phyloP scores from a whole-genome alignment of 495 filamentous ascomycete genomes.

The Podospora fimiseda region DNA sequence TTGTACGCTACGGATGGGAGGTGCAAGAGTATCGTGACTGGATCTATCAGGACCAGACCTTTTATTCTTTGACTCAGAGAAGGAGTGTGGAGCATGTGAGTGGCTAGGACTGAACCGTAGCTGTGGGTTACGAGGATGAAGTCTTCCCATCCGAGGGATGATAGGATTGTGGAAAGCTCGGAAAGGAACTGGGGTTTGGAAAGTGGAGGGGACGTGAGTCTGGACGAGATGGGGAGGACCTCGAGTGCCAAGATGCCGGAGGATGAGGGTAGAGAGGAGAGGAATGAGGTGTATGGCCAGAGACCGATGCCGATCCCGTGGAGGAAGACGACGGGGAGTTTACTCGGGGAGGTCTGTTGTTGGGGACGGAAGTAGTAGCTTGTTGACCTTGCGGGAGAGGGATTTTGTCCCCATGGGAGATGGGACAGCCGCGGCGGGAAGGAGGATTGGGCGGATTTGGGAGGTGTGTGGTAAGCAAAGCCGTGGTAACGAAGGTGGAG shows the following conservation, averaged over 20 bases:
- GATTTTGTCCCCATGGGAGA: no score
- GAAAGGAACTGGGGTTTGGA: constrained; percentile 40
- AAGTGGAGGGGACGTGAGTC: constrained; percentile 49
- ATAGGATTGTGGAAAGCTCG: constrained; percentile 50
- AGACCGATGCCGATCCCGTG: constrained; percentile 69
- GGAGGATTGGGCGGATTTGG: constrained; percentile 33
- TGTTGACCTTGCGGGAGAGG: no score
- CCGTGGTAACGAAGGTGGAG: constrained; percentile 20
- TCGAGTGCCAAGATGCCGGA: constrained; percentile 61
- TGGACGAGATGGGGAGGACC: constrained; percentile 55
- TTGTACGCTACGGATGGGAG: constrained; percentile 67
- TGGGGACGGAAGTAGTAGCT: constrained; percentile 63
- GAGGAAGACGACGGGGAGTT: constrained; percentile 56
- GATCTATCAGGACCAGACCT: constrained; percentile 54
- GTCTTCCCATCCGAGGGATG: constrained; percentile 37
- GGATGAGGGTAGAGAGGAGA: constrained; percentile 40
- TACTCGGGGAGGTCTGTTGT: constrained; percentile 35
- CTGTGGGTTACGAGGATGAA: constrained; percentile 55
- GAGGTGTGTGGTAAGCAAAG: constrained; percentile 20
- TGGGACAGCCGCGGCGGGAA: constrained; percentile 41
- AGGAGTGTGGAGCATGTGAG: constrained; percentile 51
- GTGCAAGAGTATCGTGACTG: constrained; percentile 59
- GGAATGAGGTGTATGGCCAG: constrained; percentile 53
- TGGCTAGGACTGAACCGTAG: constrained; percentile 56
- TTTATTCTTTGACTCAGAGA: constrained; percentile 36